Percentiles rank a stretch among this genome's conserved stretches.
Conservation (phyloP, 2,329 filamentous ascomycete species). For the Eutypa lata region DNA sequence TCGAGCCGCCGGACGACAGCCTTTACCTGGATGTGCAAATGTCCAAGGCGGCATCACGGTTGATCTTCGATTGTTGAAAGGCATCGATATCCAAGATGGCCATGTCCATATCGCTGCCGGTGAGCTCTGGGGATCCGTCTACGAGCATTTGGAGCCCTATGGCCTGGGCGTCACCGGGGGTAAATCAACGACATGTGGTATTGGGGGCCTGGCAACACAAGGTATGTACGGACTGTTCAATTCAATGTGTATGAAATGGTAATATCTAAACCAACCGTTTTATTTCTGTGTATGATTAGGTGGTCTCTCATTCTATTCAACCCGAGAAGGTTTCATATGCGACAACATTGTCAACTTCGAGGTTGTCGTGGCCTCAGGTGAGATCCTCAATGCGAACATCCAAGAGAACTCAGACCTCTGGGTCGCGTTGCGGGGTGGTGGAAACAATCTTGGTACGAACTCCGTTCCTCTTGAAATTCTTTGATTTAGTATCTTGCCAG, state of each 20-base stretch:
- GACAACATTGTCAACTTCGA: slow-evolving; percentile 37
- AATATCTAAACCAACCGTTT: slow-evolving; percentile 18
- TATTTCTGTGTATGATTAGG: slow-evolving; percentile 17
- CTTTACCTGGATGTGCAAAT: slow-evolving; percentile 34
- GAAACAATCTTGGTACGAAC: slow-evolving; percentile 21
- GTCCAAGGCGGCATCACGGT: slow-evolving; percentile 31
- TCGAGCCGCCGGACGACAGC: slow-evolving; percentile 38
- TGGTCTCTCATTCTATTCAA: slow-evolving; percentile 39
- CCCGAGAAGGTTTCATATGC: slow-evolving; percentile 35
- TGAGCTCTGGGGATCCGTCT: slow-evolving; percentile 7
- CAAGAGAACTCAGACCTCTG: slow-evolving; percentile 36
- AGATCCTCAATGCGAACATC: slow-evolving; percentile 35
- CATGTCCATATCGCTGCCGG: slow-evolving; percentile 32
- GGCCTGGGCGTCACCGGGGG: slow-evolving; percentile 1
- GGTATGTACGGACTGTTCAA: not conserved
- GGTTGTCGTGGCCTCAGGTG: slow-evolving; percentile 38
- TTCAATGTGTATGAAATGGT: not conserved
- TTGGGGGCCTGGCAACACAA: slow-evolving; percentile 1
- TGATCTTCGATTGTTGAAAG: slow-evolving; percentile 28
- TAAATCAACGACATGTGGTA: not conserved
- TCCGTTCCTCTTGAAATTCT: not conserved
- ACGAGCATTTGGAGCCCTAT: not conserved
- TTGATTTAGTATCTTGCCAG: slow-evolving; percentile 1
- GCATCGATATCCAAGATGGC: slow-evolving; percentile 23
- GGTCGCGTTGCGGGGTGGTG: slow-evolving; percentile 40